Conservation (phyloP, 169 alveolate genomes). For the Plasmodium billcollinsi region DNA sequence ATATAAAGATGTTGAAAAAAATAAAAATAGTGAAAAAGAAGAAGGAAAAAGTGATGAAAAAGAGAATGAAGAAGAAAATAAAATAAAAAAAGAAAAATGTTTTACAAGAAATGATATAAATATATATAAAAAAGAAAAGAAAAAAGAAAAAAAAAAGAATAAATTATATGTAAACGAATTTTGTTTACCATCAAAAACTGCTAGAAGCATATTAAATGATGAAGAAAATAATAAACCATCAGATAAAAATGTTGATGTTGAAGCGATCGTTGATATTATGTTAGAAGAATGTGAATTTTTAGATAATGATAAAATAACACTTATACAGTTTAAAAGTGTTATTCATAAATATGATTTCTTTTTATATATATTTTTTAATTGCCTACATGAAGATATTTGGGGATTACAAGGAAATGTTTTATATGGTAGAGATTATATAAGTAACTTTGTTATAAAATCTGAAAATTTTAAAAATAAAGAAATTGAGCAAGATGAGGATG, state of each 20-base stretch:
- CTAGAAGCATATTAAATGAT: slow-evolving; percentile 61
- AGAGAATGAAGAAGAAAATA: slow-evolving; percentile 8
- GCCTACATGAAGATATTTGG: slow-evolving; percentile 92
- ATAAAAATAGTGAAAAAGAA: slow-evolving; percentile 11
- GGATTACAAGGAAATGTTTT: slow-evolving; percentile 91
- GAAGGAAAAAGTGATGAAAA: slow-evolving; percentile 11
- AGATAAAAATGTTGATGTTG: slow-evolving; percentile 78
- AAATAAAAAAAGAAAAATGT: not conserved
- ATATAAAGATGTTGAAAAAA: slow-evolving; percentile 1
- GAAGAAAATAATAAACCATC: slow-evolving; percentile 34
- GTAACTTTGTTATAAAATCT: slow-evolving; percentile 58
- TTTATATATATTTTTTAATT: slow-evolving; percentile 86
- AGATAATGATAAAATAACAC: slow-evolving; percentile 83
- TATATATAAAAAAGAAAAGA: slow-evolving; percentile 58
- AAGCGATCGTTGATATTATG: slow-evolving; percentile 81
- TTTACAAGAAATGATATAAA: slow-evolving; percentile 46
- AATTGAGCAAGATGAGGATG: slow-evolving; percentile 34
- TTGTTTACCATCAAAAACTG: slow-evolving; percentile 72
- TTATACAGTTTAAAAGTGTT: slow-evolving; percentile 87
- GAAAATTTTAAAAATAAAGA: slow-evolving; percentile 56
- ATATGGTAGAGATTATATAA: slow-evolving; percentile 73
- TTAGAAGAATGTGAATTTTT: slow-evolving; percentile 86
- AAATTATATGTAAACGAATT: slow-evolving; percentile 37
- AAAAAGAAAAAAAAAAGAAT: slow-evolving; percentile 31
- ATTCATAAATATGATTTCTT: slow-evolving; percentile 85